These are phyloP conservation scores for Malus sylvestris DNA, from an alignment of 306 rosid genomes.

Conservation along the genomic window DNA sequence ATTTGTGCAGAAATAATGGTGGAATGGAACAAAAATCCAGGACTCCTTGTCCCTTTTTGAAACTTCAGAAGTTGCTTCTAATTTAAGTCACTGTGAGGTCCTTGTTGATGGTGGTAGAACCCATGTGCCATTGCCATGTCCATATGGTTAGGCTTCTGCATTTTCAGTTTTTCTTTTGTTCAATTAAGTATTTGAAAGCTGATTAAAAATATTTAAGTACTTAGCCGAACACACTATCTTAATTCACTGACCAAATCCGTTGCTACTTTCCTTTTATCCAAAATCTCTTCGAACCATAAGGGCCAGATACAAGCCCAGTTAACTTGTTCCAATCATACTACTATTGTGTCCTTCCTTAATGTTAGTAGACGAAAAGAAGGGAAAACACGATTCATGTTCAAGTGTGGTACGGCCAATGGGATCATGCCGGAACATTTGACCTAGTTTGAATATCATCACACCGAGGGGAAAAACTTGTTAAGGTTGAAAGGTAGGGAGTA, in stretches of 20 bases:
- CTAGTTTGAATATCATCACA: slow-evolving; percentile 39
- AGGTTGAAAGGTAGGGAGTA: slow-evolving; percentile 86
- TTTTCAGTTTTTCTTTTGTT: neutral
- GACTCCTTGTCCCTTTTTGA: neutral
- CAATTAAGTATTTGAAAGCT: neutral
- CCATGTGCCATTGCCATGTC: neutral
- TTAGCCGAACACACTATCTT: neutral
- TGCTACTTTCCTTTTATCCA: neutral
- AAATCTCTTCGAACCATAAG: neutral
- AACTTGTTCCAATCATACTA: neutral
- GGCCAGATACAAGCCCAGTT: neutral
- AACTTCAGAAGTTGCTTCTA: neutral
- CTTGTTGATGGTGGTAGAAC: neutral
- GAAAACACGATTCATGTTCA: neutral
- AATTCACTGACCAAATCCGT: too few relatives aligned
- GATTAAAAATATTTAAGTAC: neutral
- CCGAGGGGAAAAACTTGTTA: slow-evolving; percentile 92
- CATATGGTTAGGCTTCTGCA: neutral
- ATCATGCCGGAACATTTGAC: neutral
- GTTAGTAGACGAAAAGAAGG: neutral
- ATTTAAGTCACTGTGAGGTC: neutral
- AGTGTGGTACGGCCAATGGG: neutral
- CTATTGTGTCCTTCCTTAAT: neutral
- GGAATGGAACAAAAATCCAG: neutral
- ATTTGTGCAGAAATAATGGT: neutral